A percentile compares a stretch with the other conserved stretches of the same genome.
phyloP scores from a whole-genome alignment of 805 yeast species.

The Starmerella geochares region DNA sequence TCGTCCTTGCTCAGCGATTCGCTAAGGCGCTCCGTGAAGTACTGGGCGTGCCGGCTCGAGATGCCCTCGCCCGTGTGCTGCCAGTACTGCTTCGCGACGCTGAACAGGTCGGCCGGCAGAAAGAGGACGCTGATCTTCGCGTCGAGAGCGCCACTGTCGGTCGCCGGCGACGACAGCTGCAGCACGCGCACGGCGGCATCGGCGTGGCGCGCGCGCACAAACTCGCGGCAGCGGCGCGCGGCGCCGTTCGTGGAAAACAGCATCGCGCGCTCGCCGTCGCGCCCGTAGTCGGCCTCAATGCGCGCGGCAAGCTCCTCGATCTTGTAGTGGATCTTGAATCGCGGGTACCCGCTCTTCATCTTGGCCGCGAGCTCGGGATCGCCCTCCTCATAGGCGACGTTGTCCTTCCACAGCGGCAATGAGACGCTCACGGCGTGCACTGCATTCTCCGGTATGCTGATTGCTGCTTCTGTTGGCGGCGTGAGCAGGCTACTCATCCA shows the following conservation, averaged over 20 bases:
- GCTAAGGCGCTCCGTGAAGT: slow-evolving; percentile 41
- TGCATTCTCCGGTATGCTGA: slow-evolving; percentile 78
- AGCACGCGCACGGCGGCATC: slow-evolving; percentile 36
- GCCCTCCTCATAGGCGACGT: slow-evolving; percentile 87
- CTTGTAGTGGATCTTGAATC: slow-evolving; percentile 38
- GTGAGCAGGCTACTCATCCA: slow-evolving; percentile 13
- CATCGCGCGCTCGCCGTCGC: slow-evolving; percentile 64
- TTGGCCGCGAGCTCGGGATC: slow-evolving; percentile 64
- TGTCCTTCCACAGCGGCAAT: slow-evolving; percentile 89
- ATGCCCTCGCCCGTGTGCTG: slow-evolving; percentile 97
- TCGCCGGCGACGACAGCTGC: slow-evolving; percentile 28
- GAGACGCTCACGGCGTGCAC: slow-evolving; percentile 93
- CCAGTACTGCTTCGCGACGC: slow-evolving; percentile 81
- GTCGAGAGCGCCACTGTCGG: slow-evolving; percentile 36
- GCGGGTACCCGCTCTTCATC: slow-evolving; percentile 82
- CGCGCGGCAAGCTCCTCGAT: slow-evolving; percentile 30
- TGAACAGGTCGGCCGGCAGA: slow-evolving; percentile 48
- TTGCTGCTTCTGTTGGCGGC: slow-evolving; percentile 50
- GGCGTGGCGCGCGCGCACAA: slow-evolving; percentile 38
- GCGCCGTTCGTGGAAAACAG: slow-evolving; percentile 66
- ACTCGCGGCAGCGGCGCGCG: slow-evolving; percentile 80
- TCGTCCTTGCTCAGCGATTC: slow-evolving; percentile 11
- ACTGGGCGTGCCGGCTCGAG: slow-evolving; percentile 82
- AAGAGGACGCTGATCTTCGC: slow-evolving; percentile 71
- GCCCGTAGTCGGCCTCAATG: slow-evolving; percentile 57